These are phyloP conservation scores for Cyclostephanos tholiformis DNA, from an alignment of 108 stramenopile species.

Conservation along the genomic window DNA sequence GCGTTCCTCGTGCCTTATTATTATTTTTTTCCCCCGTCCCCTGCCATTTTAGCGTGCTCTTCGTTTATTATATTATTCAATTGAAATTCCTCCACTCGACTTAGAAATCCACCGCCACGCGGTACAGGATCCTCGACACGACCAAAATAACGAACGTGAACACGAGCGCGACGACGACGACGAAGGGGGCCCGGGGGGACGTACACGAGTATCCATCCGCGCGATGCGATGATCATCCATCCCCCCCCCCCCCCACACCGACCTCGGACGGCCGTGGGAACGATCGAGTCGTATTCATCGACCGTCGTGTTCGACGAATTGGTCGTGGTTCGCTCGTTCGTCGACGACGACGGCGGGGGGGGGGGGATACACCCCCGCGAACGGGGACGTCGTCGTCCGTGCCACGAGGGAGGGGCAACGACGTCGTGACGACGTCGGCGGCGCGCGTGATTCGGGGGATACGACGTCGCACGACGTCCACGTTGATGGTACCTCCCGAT, in stretches of 20 bases:
- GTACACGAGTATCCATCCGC: too few species aligned
- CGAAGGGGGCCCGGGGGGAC: constrained; percentile 65
- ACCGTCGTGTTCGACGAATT: constrained; percentile 25
- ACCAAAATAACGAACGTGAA: constrained; percentile 63
- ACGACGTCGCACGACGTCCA: too few species aligned
- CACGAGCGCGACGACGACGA: constrained; percentile 70
- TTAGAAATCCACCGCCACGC: constrained; percentile 49
- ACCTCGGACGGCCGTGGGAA: constrained; percentile 68
- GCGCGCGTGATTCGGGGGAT: too few species aligned
- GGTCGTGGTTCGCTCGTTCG: constrained; percentile 23
- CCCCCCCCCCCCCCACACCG: constrained; percentile 67
- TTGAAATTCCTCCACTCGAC: constrained; percentile 47
- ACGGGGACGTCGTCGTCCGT: constrained; percentile 55
- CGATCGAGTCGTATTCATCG: constrained; percentile 62
- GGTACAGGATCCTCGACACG: constrained; percentile 31
- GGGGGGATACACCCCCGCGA: constrained; percentile 58
- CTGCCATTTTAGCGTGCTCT: too few species aligned
- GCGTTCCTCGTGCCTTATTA: too few species aligned
- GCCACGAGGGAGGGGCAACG: constrained; percentile 56
- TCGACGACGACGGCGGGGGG: too few species aligned
- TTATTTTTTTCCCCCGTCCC: too few species aligned
- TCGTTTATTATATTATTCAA: too few species aligned
- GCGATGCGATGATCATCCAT: too few species aligned
- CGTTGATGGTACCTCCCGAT: too few species aligned
- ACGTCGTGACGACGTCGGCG: too few species aligned